Conservation (phyloP, 768 basidiomycete species). For the Fomitopsis pulvina region DNA sequence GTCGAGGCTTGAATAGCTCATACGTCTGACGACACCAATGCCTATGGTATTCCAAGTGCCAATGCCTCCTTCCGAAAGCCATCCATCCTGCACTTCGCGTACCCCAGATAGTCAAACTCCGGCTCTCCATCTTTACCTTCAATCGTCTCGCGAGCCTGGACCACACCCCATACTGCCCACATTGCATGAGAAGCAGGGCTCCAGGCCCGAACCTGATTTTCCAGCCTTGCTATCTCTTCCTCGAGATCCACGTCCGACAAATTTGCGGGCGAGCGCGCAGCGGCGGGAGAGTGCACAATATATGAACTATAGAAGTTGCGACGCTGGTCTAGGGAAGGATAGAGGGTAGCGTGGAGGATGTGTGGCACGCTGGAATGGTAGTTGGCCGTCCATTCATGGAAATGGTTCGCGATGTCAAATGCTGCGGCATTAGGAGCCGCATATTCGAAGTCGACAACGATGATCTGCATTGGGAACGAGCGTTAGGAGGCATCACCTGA, state of each 20-base stretch:
- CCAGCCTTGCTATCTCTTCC: conserved; percentile 50
- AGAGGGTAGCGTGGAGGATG: conserved; percentile 51
- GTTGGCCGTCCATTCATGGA: conserved; percentile 94
- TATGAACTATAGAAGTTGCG: conserved; percentile 85
- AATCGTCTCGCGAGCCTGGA: conserved; percentile 78
- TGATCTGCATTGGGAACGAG: conserved; percentile 48
- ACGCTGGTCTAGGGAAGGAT: conserved; percentile 70
- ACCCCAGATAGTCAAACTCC: conserved; percentile 89
- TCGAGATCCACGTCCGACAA: conserved; percentile 25
- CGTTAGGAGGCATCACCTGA: too few species aligned
- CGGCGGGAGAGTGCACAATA: conserved; percentile 41
- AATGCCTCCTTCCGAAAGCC: conserved; percentile 53
- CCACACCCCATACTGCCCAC: conserved; percentile 94
- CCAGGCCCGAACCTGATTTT: conserved; percentile 81
- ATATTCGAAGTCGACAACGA: conserved; percentile 98
- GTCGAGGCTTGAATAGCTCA: too few species aligned
- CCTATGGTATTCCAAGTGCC: conserved; percentile 28
- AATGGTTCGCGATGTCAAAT: conserved; percentile 95
- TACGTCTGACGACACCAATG: too few species aligned
- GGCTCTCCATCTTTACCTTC: conserved; percentile 49
- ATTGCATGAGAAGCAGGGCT: conserved; percentile 84
- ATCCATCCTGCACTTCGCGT: conserved; percentile 64
- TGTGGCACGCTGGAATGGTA: conserved; percentile 73
- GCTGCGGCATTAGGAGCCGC: conserved; percentile 88
- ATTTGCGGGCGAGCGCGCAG: conserved; percentile 14